Evolutionary conservation across 768 basidiomycete genomes (phyloP).

Genomic region (Macrolepiota albuminosa): DNA sequence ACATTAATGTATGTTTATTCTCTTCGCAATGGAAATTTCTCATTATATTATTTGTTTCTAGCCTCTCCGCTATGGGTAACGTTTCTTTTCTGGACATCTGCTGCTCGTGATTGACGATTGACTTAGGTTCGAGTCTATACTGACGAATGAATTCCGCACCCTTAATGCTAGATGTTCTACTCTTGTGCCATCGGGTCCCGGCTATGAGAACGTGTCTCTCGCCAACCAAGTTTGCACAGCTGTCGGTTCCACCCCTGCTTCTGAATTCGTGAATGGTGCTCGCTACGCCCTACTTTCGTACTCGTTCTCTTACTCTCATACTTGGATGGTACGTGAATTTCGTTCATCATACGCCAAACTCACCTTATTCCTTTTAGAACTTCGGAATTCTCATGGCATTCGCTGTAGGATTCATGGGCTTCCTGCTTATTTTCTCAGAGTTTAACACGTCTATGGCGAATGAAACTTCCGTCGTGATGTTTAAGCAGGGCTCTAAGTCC

Average conservation of each 20-base stretch:
- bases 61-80: slow-evolving; percentile 41
- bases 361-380: slow-evolving; percentile 32
- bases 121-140: slow-evolving; percentile 64
- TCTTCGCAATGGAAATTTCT: background rate
- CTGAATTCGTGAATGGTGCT: slow-evolving; percentile 54
- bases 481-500: slow-evolving; percentile 49
- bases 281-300: slow-evolving; percentile 43
- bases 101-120: slow-evolving; percentile 17
- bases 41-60: slow-evolving; percentile 7
- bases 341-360: background rate
- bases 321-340: slow-evolving; percentile 17
- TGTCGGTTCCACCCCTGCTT: slow-evolving; percentile 59
- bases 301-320: slow-evolving; percentile 34
- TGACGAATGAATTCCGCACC: slow-evolving; percentile 80
- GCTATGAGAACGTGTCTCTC: slow-evolving; percentile 51
- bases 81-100: slow-evolving; percentile 41
- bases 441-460: slow-evolving; percentile 35
- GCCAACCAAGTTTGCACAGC: slow-evolving; percentile 75
- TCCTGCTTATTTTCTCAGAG: slow-evolving; percentile 60
- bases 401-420: slow-evolving; percentile 45
- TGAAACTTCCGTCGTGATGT: slow-evolving; percentile 46
- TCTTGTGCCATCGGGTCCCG: slow-evolving; percentile 58
- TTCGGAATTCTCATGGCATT: slow-evolving; percentile 70
- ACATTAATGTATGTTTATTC: slow-evolving; percentile 44
- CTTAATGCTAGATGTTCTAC: slow-evolving; percentile 54